Base-by-base conservation (phyloP, 2,329 filamentous ascomycete species). In the Sporothrix phasma region DNA sequence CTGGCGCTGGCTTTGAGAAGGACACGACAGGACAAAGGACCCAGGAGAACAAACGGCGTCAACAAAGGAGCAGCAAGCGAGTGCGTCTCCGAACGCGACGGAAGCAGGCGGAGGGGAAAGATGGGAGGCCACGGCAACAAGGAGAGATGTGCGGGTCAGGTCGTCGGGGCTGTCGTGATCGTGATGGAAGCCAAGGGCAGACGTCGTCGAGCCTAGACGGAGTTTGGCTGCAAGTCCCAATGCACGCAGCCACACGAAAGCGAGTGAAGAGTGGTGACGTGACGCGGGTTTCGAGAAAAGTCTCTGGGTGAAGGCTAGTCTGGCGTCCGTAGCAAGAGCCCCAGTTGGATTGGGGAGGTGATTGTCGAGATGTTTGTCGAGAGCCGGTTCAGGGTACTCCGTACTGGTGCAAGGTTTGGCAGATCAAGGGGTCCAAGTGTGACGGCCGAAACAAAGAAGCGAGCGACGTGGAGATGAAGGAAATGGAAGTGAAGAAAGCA, bases 41-140 rank as follows among this genome's bases (percentile, higher is more conserved):
- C n/a, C 4, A 13, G 29, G 13, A 47, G 29, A 49, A 22, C 10
- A 26, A 45, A 46, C 22, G 24, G 15, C 39, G 61, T 54, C 26
- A 53, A 63, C 39, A 63, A 58, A 63, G 61, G 51, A 56, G 39
- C 19, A 45, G 29, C 61, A 41, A 56, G 61, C 49, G 61, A 56
- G 19, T 37, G 61, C 24, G 7, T 37, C 49, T 51, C 37, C 47
- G 45, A 62, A 29, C 5, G n/a, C 47, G 31, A 51, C 45, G 59
- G 59, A 61, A 49, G 31, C 45, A 58, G 54, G 51, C 5, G 15
- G 6, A 22, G 31, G n/a, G n/a, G 34, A n/a, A 34, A 13, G 24
- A 43, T 37, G 15, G n/a, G 10, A 3, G 26, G 24, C 41, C 29
- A 26, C 26, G 26, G 43, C 29, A 61, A 51, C 60, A 62, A 62